Conservation (phyloP, 2,329 filamentous ascomycete species). For the Claviceps maximensis region DNA sequence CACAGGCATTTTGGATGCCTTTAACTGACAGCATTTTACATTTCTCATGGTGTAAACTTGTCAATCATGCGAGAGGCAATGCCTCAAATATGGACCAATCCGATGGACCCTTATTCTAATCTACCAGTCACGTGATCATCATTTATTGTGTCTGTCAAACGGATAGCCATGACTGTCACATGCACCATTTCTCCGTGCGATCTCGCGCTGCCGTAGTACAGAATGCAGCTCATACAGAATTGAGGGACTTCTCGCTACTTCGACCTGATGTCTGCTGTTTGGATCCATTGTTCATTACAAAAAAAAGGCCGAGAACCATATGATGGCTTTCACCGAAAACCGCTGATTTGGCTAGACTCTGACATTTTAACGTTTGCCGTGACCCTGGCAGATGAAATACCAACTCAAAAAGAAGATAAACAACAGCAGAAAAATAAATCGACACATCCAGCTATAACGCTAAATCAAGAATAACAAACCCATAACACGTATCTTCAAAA, state of each 20-base stretch:
- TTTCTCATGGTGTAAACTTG: slow-evolving; percentile 8
- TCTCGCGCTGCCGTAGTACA: no score
- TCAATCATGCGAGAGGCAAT: slow-evolving; percentile 1
- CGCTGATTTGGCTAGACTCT: neutral
- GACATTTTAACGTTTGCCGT: neutral
- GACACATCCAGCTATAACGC: neutral
- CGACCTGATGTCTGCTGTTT: no score
- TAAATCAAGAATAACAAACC: neutral
- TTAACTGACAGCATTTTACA: slow-evolving; percentile 21
- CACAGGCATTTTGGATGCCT: slow-evolving; percentile 21
- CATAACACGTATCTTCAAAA: no score
- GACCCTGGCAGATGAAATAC: neutral
- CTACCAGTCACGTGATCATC: slow-evolving; percentile 15
- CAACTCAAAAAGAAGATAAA: no score
- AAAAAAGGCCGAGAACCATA: neutral
- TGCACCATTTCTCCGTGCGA: no score
- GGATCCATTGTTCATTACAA: neutral
- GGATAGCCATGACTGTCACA: no score
- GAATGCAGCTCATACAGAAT: no score
- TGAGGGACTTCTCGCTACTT: no score
- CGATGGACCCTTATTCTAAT: slow-evolving; percentile 14
- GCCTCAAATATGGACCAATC: slow-evolving; percentile 3
- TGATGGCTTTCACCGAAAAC: neutral
- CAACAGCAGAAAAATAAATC: neutral
- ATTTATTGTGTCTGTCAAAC: no score